A percentile compares a stretch with the other conserved stretches of the same genome.
Evolutionary conservation across 176 grass and related monocot genomes (phyloP).

Genomic region (Echinochloa phyllopogon): DNA sequence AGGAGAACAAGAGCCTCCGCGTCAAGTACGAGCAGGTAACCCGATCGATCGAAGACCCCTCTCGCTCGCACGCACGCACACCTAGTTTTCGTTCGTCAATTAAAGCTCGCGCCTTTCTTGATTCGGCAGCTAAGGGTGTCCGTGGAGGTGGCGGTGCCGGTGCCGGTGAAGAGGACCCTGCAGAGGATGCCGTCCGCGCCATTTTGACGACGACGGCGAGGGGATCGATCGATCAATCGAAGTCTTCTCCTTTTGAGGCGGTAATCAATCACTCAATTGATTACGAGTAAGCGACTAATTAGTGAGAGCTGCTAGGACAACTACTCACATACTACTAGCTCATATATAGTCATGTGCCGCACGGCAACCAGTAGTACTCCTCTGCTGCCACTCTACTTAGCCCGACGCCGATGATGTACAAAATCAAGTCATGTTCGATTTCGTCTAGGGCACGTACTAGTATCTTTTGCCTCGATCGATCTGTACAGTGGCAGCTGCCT

Average conservation of each 20-base stretch:
- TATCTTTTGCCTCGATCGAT: background rate
- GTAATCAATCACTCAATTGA: background rate
- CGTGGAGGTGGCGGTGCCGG: constrained; percentile 42
- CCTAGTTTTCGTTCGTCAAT: background rate
- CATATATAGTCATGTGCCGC: background rate
- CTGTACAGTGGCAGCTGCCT: constrained; percentile 34
- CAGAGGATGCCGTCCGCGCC: constrained; percentile 55
- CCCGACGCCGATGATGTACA: background rate
- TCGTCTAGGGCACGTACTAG: background rate
- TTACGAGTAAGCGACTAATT: constrained; percentile 5
- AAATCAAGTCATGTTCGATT: background rate
- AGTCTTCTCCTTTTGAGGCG: background rate
- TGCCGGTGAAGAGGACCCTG: constrained; percentile 45
- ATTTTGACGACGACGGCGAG: constrained; percentile 21
- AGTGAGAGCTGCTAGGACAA: background rate
- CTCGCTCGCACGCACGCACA: background rate
- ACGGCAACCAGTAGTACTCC: background rate
- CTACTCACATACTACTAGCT: background rate
- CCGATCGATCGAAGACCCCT: background rate
- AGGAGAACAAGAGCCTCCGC: constrained; percentile 57
- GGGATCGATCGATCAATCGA: background rate
- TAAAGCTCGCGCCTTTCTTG: background rate
- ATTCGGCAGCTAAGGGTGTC: constrained; percentile 47
- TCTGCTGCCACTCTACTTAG: background rate
- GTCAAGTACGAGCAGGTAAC: constrained; percentile 53